Percentiles rank a stretch among this genome's conserved stretches.
phyloP scores from a whole-genome alignment of 139 green algal genomes.

The Chlamydomonas schloesseri region DNA sequence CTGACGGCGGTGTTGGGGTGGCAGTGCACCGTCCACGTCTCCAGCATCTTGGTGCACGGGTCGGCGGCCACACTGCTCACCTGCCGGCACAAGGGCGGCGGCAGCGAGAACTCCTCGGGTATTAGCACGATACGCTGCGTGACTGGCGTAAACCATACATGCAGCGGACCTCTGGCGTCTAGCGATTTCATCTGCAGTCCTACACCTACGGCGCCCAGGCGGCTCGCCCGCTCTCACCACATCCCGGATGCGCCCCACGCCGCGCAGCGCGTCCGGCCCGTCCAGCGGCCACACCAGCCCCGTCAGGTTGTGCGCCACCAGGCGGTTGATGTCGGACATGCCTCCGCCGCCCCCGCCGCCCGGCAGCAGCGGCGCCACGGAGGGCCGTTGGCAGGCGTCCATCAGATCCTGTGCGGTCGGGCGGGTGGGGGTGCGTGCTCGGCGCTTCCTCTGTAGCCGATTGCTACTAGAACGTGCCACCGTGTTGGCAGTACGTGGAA shows the following conservation, averaged over 20 bases:
- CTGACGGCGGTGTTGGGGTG: neutral
- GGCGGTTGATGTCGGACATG: conserved; percentile 45
- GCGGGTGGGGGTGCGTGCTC: neutral
- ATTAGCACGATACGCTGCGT: too few species aligned
- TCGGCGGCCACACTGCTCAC: conserved; percentile 49
- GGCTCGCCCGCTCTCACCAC: too few species aligned
- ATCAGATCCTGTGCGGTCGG: conserved; percentile 17
- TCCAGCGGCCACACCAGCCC: conserved; percentile 58
- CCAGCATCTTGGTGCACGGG: conserved; percentile 58
- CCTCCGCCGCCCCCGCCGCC: neutral
- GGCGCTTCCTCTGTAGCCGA: too few species aligned
- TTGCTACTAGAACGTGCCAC: too few species aligned
- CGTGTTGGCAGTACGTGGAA: too few species aligned
- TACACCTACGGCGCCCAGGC: too few species aligned
- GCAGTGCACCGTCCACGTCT: conserved; percentile 43
- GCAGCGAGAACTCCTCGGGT: neutral
- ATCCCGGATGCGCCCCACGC: conserved; percentile 49
- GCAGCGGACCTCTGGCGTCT: too few species aligned
- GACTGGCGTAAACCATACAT: neutral
- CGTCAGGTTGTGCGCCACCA: conserved; percentile 28
- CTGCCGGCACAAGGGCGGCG: conserved; percentile 24
- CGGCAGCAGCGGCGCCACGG: conserved; percentile 28
- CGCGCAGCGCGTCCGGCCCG: conserved; percentile 23
- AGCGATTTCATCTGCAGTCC: neutral
- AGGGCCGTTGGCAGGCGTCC: conserved; percentile 30